Percentiles rank a stretch among this genome's conserved stretches.
These are phyloP conservation scores for Neonectria neomacrospora DNA, from an alignment of 2,329 filamentous ascomycete genomes.

Conservation along the genomic window DNA sequence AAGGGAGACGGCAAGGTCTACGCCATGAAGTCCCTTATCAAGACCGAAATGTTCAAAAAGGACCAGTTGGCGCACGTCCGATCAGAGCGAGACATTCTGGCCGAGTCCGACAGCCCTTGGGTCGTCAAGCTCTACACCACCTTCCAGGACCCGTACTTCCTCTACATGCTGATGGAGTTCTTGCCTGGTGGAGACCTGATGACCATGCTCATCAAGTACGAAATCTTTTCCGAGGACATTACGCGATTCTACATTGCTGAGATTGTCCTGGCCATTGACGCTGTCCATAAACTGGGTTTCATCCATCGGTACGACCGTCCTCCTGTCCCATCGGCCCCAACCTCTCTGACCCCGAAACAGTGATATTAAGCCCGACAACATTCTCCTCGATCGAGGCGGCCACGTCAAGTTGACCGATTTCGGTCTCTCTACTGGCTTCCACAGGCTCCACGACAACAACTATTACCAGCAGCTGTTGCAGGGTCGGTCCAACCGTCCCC, in stretches of 20 bases:
- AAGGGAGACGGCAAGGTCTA: constrained; percentile 97
- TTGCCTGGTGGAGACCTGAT: constrained; percentile 97
- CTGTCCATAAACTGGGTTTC: constrained; percentile 96
- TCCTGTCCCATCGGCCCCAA: not conserved
- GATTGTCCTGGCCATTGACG: constrained; percentile 97
- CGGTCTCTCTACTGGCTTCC: constrained; percentile 96
- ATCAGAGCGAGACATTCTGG: constrained; percentile 95
- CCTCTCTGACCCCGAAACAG: constrained; percentile 57
- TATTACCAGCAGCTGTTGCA: constrained; percentile 98
- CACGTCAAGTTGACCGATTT: constrained; percentile 99
- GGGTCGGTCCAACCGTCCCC: constrained; percentile 75
- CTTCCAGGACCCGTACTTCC: constrained; percentile 94
- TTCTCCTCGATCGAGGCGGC: constrained; percentile 91
- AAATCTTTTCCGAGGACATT: constrained; percentile 99
- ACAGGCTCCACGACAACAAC: constrained; percentile 96
- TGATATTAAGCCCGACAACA: constrained; percentile 99
- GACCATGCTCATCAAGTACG: constrained; percentile 99
- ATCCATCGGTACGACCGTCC: constrained; percentile 85
- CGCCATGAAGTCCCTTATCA: constrained; percentile 97
- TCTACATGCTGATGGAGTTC: constrained; percentile 99
- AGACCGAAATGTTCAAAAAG: constrained; percentile 99
- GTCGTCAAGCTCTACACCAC: constrained; percentile 98
- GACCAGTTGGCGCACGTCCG: constrained; percentile 98
- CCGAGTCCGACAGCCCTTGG: constrained; percentile 99
- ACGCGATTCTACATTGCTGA: constrained; percentile 99